Base-by-base conservation (phyloP, 1,284 basidiomycete genomes). In the Tilletia indica region DNA sequence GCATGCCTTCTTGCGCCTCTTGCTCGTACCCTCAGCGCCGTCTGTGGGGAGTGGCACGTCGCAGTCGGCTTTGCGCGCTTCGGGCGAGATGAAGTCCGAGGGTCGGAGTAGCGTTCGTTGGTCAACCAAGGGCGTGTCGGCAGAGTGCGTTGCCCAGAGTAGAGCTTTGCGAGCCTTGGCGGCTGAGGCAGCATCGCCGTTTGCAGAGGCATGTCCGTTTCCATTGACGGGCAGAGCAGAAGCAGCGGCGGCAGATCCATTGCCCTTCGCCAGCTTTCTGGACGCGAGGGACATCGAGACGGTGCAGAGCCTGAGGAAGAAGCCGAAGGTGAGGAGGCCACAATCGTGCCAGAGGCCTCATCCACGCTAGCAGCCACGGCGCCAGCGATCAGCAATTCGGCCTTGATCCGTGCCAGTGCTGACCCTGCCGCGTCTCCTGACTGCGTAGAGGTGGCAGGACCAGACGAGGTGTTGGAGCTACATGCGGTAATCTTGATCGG, bases 1-100 rank as follows among this genome's bases (percentile, higher is more conserved):
- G 79, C 82, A 84, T 3, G 82, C 82, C 70, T 80, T 81, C 70
- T 82, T 82, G 70, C 75, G 70, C 51, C 70, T 68, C 47, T 78
- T 76, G 42, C 74, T 78, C 42, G 74, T 73, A 34, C 74, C 74
- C 9, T 72, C 75, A 0, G 76, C 64, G 21, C 77, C 81, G 19
- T 67, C 25, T 31, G 19, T 67, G 49, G 47, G 36, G 38, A 31
- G 64, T 16, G 61, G 49, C 12, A 83, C 76, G 67, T 82, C 79
- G 74, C 82, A 84, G 70, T 82, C 82, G 61, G 78, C 77, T 71
- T 79, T 77, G 69, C 76, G 72, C 0, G 78, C 81, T 11, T 73
- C 74, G 14, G 81, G 72, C 4, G 74, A 71, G 21, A 77, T 70
- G 16, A 73, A 74, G 34, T 82, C 82, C 31, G 70, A 73, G 9